Evolutionary conservation across 768 basidiomycete species (phyloP), one percentile per base, ranked within the genome.

Genomic region (Rhodocollybia butyracea): DNA sequence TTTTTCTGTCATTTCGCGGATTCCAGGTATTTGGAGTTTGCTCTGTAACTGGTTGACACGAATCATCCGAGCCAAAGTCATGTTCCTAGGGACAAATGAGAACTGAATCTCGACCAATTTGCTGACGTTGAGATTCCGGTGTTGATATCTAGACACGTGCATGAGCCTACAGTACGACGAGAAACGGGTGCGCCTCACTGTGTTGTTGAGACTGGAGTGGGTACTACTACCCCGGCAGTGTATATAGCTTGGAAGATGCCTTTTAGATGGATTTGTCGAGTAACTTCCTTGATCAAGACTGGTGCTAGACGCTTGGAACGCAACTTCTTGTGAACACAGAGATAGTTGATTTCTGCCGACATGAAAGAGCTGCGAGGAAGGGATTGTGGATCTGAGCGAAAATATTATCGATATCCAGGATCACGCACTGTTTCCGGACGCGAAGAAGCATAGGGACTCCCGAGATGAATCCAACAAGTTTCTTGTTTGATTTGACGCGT

Each of bases 171-270:
- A 5, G 40, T 38, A 34, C 26, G 47, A 15, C 40, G 32, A 21
- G 54, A 59, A 17, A 12, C 40, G 26, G 2, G n/a, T 10, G 19
- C 27, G 13, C 70, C 83, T 54, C 64, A 89, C 88, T 84, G 78
- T 69, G 91, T 94, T 11, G 87, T 86, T 3, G 92, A 83, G 19
- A 98, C 83, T 0, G 97, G 97, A 0, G 97, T 98, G 8, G 97
- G 97, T 11, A 99, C 76, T 40, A 97, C 85, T 24, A 94, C 84
- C 2, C 97, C 97, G 17, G 85, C 95, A 0, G 97, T 99, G 69
- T 98, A 98, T 48, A 99, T 89, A 7, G 97, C 97, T 70, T 99
- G 97, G 76, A 97, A 98, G 51, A 97, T 78, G 30, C 91, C 91
- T 59, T 84, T 81, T 34, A 98, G 78, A 68, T 98, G 84, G 51